Evolutionary conservation across 1,284 basidiomycete species (phyloP), one percentile per base, ranked within the genome.

Genomic region (Pyrrhoderma noxium): DNA sequence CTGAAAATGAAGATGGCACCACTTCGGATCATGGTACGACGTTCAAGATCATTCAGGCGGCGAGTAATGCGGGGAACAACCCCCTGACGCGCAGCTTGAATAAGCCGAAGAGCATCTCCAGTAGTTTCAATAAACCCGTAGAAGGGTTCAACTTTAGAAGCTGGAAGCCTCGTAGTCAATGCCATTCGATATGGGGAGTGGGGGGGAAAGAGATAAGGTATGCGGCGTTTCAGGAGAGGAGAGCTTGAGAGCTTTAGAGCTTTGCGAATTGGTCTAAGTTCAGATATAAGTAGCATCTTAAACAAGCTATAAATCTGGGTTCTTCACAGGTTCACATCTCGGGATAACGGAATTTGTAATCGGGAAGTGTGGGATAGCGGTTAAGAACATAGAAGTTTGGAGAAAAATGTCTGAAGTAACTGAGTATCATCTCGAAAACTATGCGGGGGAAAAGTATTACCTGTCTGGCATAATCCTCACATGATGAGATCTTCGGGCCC

Each of bases 1-100:
- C 78, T 82, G 67, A 89, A 91, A 45, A 90, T 82, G 62, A 89
- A 91, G 23, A 90, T 79, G 8, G 84, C 77, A n/a, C 88, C 88
- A 51, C 83, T 85, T 57, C 76, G 74, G 64, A 91, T 86, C 74
- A 86, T 82, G 5, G 76, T 74, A 47, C 80, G 68, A 36, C 82
- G 75, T 60, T 91, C 87, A 21, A 80, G 75, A 60, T 89, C 86
- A 62, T 87, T 85, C 53, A 90, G 71, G 3, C 88, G 78, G 36
- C 88, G 78, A 16, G 82, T 85, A 56, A 90, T 85, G 49, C 85
- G 79, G 31, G 85, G 83, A 47, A 89, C 78, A 50, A 81, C 67
- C 18, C 85, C 85, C 58, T 81, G 77, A 43, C 81, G 74, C 49
- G 85, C 86, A 22, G 85, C 85, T 65, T 89, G 79, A 59, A 90